A percentile compares a stretch with the other conserved stretches of the same genome.
phyloP scores from a whole-genome alignment of 768 basidiomycete genomes.

The Leccinum truebloodii region DNA sequence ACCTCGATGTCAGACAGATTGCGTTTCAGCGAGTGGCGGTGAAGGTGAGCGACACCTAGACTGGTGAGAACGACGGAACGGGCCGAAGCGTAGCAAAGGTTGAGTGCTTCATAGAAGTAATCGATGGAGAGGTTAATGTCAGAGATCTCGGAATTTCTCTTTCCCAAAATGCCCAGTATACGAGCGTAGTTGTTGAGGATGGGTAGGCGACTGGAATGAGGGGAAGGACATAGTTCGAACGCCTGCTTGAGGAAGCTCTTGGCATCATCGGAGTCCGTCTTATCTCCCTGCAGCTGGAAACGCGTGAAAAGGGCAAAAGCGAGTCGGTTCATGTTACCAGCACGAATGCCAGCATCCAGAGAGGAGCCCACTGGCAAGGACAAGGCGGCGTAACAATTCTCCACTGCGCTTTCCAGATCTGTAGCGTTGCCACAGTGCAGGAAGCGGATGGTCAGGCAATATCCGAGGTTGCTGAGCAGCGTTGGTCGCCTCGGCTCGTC shows the following conservation, averaged over 20 bases:
- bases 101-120: conserved; percentile 23
- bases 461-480: conserved; percentile 15
- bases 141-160: not conserved
- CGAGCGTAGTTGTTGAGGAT: conserved; percentile 20
- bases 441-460: conserved; percentile 20
- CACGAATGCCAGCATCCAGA: conserved; percentile 1
- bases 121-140: conserved; percentile 20
- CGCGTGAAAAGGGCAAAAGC: conserved; percentile 22
- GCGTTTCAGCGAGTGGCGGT: conserved; percentile 6
- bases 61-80: conserved; percentile 13
- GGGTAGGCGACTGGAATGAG: conserved; percentile 1
- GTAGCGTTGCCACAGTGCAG: conserved; percentile 14
- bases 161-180: conserved; percentile 14
- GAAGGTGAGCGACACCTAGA: conserved; percentile 9
- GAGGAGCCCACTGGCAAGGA: conserved; percentile 5
- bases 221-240: conserved; percentile 10
- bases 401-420: conserved; percentile 30
- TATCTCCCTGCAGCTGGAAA: conserved; percentile 21
- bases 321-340: conserved; percentile 11
- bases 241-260: conserved; percentile 17
- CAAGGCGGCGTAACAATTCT: conserved; percentile 14
- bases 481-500: conserved; percentile 2
- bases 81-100: conserved; percentile 9
- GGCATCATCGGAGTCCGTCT: conserved; percentile 21
- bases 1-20: conserved; percentile 22